Conservation (phyloP, 257 asterid species). For the Scutellaria galericulata region DNA sequence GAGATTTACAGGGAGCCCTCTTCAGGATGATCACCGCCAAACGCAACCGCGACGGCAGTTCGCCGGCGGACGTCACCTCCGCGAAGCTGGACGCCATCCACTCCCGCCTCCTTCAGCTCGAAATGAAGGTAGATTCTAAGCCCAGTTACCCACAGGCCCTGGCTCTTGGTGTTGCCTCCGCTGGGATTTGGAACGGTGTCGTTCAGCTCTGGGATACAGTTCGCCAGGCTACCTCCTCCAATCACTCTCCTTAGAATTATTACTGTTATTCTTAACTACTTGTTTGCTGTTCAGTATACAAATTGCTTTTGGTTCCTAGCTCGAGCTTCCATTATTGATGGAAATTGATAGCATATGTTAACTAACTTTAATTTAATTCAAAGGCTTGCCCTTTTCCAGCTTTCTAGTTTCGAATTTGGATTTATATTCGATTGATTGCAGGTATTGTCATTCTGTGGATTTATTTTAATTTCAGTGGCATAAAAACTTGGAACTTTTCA, state of each 20-base stretch:
- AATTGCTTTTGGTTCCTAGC: no score
- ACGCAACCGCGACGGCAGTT: slow-evolving; percentile 35
- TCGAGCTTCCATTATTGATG: no score
- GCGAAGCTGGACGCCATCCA: slow-evolving; percentile 74
- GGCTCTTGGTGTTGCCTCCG: slow-evolving; percentile 73
- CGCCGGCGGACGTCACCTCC: slow-evolving; percentile 40
- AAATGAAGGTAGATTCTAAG: slow-evolving; percentile 80
- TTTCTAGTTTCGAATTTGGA: not conserved
- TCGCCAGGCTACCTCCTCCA: slow-evolving; percentile 52
- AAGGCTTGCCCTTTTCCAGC: no score
- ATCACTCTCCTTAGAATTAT: slow-evolving; percentile 13
- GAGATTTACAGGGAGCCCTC: slow-evolving; percentile 81
- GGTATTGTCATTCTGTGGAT: no score
- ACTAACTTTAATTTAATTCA: no score
- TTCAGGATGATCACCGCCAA: slow-evolving; percentile 52
- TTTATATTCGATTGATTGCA: not conserved
- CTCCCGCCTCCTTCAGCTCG: slow-evolving; percentile 63
- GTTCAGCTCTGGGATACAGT: slow-evolving; percentile 64
- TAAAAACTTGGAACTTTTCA: not conserved
- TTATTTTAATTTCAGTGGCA: not conserved
- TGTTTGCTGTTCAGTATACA: not conserved
- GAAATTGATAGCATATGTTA: no score
- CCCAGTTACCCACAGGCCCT: slow-evolving; percentile 75
- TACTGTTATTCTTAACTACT: not conserved
- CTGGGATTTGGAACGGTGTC: slow-evolving; percentile 58